Evolutionary conservation across 179 eudicot species (phyloP).

Genomic region (Corrigiola litoralis): DNA sequence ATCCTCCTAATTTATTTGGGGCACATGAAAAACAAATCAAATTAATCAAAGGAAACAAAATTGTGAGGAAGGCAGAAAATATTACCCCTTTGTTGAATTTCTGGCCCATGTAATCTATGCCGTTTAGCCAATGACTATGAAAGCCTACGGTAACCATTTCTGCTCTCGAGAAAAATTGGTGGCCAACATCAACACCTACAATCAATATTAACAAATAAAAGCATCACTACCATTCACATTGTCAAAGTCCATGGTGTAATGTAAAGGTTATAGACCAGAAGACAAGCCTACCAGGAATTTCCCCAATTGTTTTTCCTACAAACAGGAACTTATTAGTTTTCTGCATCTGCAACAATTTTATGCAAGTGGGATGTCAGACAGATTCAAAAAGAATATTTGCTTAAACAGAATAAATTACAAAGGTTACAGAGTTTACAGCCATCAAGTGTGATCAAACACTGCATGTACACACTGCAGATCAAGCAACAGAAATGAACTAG

Average conservation of each 20-base stretch:
- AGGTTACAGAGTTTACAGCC: background rate
- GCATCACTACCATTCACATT: background rate
- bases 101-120: conserved; percentile 35
- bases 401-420: background rate
- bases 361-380: too few relatives aligned
- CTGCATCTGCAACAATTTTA: conserved; percentile 44
- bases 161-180: conserved; percentile 38
- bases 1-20: background rate
- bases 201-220: background rate
- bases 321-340: conserved; percentile 28
- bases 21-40: background rate
- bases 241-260: background rate
- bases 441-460: too few relatives aligned
- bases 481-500: too few relatives aligned
- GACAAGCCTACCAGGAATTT: conserved; percentile 37
- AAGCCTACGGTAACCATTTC: conserved; percentile 43
- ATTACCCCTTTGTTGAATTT: conserved; percentile 35
- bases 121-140: conserved; percentile 37
- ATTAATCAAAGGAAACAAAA: background rate
- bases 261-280: background rate
- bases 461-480: too few relatives aligned
- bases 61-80: background rate
- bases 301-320: conserved; percentile 37
- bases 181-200: conserved; percentile 40
- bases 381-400: background rate